Evolutionary conservation across 1,284 basidiomycete genomes (phyloP).

Genomic region (Neotropicomus parvogracilis): DNA sequence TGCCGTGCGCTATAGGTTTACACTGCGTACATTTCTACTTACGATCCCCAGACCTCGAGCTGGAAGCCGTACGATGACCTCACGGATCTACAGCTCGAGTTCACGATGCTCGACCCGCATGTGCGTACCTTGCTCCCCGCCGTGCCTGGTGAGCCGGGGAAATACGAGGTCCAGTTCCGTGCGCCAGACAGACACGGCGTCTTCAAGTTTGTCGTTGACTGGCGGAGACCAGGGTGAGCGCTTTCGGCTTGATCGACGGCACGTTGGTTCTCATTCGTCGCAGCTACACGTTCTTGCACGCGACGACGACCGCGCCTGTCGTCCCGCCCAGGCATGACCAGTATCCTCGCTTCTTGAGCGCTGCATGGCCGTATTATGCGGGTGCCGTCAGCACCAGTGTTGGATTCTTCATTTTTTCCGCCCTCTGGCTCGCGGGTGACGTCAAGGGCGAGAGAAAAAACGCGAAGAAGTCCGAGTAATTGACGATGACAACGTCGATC

Average conservation of each 20-base stretch:
- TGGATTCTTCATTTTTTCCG: slow-evolving; percentile 81
- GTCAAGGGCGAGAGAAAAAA: slow-evolving; percentile 45
- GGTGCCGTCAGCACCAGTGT: slow-evolving; percentile 85
- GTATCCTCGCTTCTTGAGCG: slow-evolving; percentile 90
- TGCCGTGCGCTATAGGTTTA: slow-evolving; percentile 55
- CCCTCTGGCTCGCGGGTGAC: slow-evolving; percentile 82
- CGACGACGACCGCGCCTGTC: slow-evolving; percentile 78
- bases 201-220: slow-evolving; percentile 91
- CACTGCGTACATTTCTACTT: slow-evolving; percentile 67
- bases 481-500: neutral
- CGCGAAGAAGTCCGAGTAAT: slow-evolving; percentile 49
- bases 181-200: slow-evolving; percentile 96
- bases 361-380: slow-evolving; percentile 92
- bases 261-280: neutral
- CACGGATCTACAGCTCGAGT: slow-evolving; percentile 86
- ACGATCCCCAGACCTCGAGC: slow-evolving; percentile 46
- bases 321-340: slow-evolving; percentile 94
- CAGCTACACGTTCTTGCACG: slow-evolving; percentile 71
- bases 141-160: slow-evolving; percentile 52
- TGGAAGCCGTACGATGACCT: slow-evolving; percentile 76
- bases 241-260: neutral
- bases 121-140: slow-evolving; percentile 71
- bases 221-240: slow-evolving; percentile 81
- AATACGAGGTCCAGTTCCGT: slow-evolving; percentile 77
- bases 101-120: slow-evolving; percentile 97